Evolutionary conservation across 805 yeast species (phyloP), one percentile per base, ranked within the genome.

Genomic region (Myxozyma udenii): DNA sequence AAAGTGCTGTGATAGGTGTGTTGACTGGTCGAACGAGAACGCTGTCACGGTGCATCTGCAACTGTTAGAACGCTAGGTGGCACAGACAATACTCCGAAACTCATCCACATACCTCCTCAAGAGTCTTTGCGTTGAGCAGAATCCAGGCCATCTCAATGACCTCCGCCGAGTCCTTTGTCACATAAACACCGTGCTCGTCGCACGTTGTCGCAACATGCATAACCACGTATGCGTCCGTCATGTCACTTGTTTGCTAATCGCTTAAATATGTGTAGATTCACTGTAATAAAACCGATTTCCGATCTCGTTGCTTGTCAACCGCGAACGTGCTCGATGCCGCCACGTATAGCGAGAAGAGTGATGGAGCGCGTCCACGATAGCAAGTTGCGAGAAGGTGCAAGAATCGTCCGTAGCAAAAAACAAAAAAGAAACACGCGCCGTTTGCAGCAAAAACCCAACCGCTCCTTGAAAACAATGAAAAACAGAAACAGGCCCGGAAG

Each of bases 61-160:
- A 16, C n/a, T n/a, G n/a, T n/a, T n/a, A n/a, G n/a, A 5, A 3
- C 7, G 18, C 21, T 30, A 40, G 2, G 9, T 43, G 18, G n/a
- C 18, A 48, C 24, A 35, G 32, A 19, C 24, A 32, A 44, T 14
- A n/a, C 12, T 9, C 33, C 9, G 14, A 28, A 28, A 28, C 14
- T 28, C 9, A 9, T 28, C 33, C 9, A 32, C 62, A 24, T 28
- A 62, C 58, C 59, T 70, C 72, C 28, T 72, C 70, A 48, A 82
- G 68, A 1, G 79, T 72, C 3, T 68, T 62, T 18, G 85, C 76
- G 63, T 84, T 81, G 16, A 86, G 68, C 3, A 82, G 62, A 25
- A 76, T 68, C 86, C 91, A 87, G 2, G 86, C 79, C 14, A 87
- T 66, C 64, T 81, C 86, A 32, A 81, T 75, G 50, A 83, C 72